Base-by-base conservation (phyloP, 306 rosid genomes). In the Vigna unguiculata region DNA sequence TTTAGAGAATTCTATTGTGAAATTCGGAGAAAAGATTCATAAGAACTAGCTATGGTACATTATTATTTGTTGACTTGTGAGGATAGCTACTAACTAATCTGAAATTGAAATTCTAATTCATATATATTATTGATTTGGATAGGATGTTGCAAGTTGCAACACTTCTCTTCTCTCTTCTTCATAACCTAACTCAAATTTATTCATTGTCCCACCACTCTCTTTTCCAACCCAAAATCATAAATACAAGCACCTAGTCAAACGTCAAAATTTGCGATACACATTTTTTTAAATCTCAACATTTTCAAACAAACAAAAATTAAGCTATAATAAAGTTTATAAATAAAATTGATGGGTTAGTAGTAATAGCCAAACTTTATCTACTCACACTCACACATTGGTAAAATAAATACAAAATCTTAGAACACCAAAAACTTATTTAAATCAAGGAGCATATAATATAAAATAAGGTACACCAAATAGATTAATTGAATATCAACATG, bases 11-110 rank as follows among this genome's bases (percentile, higher is more conserved):
- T 28, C 32, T 28, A 1, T 4, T 28, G 4, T 4, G 32, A 28
- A 28, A 28, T 3, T 28, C 4, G n/a, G n/a, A n/a, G n/a, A 68
- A 25, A n/a, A 25, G 8, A 15, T 46, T 8, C 4, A 47, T n/a
- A 68, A 9, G 41, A 1, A 68, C 9, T 15, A 25, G 41, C 1
- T 46, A 67, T 7, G 73, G 15, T 46, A 1, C 58, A 25, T 47
- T 47, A 47, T 53, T 53, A 53, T 53, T 68, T 68, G 73, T 68
- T 68, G 72, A 24, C 54, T 68, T 17, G 5, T 19, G 51, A 38
- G 24, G 69, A 24, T 24, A n/a, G 36, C 24, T n/a, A 16, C 46
- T 62, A 34, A n/a, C 46, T 34, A 62, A 34, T 67, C 38, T 36
- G 6, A 17, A 49, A 59, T 61, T 32, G 8, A 15, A 15, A 25